These are phyloP conservation scores for Phialophora tarda DNA, from an alignment of 2,329 filamentous ascomycete species.

Conservation along the genomic window DNA sequence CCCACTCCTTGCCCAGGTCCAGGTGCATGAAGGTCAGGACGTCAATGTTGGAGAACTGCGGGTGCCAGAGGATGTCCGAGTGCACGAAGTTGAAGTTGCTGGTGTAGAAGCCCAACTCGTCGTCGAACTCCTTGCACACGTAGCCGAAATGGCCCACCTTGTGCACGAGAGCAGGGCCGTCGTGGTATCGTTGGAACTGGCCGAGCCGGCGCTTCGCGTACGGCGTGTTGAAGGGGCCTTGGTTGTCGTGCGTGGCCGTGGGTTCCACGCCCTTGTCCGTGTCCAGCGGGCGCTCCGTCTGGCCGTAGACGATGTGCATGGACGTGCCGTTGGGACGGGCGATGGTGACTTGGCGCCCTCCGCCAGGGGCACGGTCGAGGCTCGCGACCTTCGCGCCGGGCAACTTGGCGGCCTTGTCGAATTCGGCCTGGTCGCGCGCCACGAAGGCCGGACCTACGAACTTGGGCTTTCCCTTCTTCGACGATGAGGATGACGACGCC, in stretches of 20 bases:
- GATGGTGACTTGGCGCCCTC: conserved; percentile 33
- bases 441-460: conserved; percentile 66
- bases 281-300: conserved; percentile 26
- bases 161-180: conserved; percentile 52
- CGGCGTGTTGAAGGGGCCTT: conserved; percentile 46
- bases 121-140: conserved; percentile 46
- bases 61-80: conserved; percentile 50
- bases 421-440: conserved; percentile 62
- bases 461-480: conserved; percentile 46
- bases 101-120: conserved; percentile 51
- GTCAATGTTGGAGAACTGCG: conserved; percentile 45
- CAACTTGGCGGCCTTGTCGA: conserved; percentile 56
- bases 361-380: conserved; percentile 44
- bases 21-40: conserved; percentile 57
- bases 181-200: conserved; percentile 50
- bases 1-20: conserved; percentile 52
- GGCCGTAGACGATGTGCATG: conserved; percentile 45
- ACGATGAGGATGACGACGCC: conserved; percentile 51
- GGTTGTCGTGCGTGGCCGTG: conserved; percentile 41
- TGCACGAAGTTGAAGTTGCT: conserved; percentile 54
- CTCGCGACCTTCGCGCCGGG: conserved; percentile 60
- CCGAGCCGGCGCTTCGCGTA: conserved; percentile 49
- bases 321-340: conserved; percentile 37
- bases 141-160: conserved; percentile 55
- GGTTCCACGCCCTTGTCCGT: background rate